phyloP scores from a whole-genome alignment of 495 filamentous ascomycete species.

The Hypoxylon fuscum region DNA sequence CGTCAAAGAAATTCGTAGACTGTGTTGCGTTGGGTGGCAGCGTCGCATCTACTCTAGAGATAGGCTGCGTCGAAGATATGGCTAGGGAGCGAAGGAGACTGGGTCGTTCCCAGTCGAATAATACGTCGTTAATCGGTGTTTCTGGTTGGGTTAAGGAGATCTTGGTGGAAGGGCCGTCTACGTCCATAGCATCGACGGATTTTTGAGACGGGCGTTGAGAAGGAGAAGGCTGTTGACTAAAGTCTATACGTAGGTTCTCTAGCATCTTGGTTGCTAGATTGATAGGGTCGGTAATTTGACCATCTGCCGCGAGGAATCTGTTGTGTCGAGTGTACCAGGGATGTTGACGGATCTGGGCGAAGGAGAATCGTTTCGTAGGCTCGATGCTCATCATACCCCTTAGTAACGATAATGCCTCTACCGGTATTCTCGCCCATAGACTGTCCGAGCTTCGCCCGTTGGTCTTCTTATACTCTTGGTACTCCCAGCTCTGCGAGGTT shows the following conservation, averaged over 20 bases:
- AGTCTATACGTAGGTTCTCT: conserved; percentile 90
- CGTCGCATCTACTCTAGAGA: conserved; percentile 43
- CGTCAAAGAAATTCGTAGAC: conserved; percentile 59
- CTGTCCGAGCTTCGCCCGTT: conserved; percentile 83
- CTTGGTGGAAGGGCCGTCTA: conserved; percentile 52
- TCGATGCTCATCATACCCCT: conserved; percentile 93
- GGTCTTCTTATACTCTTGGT: conserved; percentile 81
- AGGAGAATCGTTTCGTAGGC: conserved; percentile 76
- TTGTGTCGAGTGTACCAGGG: conserved; percentile 95
- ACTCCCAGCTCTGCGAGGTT: conserved; percentile 80
- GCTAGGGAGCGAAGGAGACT: conserved; percentile 52
- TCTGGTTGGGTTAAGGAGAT: conserved; percentile 83
- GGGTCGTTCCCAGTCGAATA: conserved; percentile 82
- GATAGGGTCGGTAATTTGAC: conserved; percentile 80
- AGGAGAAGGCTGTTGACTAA: conserved; percentile 71
- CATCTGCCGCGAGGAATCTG: conserved; percentile 74
- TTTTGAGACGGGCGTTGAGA: conserved; percentile 55
- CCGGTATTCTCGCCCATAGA: conserved; percentile 83
- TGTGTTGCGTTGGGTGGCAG: conserved; percentile 45
- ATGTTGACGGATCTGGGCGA: conserved; percentile 88
- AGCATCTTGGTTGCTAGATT: conserved; percentile 92
- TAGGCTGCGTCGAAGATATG: conserved; percentile 66
- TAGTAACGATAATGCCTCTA: conserved; percentile 82
- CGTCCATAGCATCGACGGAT: conserved; percentile 62
- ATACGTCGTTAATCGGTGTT: conserved; percentile 69